Evolutionary conservation across 257 asterid species (phyloP).

Genomic region (Solanum chmielewskii): DNA sequence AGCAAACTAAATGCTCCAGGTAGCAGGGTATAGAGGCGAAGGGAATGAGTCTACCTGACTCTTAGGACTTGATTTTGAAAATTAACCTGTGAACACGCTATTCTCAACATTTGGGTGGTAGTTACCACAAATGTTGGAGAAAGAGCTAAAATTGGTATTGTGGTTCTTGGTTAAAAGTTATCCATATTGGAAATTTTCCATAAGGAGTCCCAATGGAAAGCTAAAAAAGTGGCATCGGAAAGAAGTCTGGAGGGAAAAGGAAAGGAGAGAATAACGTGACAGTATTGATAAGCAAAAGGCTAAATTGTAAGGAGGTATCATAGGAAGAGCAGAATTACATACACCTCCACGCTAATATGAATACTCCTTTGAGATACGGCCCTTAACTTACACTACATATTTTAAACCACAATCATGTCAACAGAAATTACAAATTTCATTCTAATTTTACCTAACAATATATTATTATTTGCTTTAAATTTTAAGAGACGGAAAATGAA

Average conservation of each 20-base stretch:
- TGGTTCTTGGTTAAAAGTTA: not conserved
- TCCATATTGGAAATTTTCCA: not conserved
- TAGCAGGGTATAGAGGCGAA: not conserved
- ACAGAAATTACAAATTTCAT: not conserved
- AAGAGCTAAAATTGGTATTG: not conserved
- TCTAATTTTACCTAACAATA: not conserved
- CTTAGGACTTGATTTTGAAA: not conserved
- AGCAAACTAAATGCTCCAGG: not conserved
- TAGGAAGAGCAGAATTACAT: not conserved
- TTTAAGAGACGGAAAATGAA: not conserved
- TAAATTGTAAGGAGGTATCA: not conserved
- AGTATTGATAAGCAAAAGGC: not conserved
- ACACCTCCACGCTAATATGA: not conserved
- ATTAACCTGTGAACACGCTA: not conserved
- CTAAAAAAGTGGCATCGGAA: not conserved
- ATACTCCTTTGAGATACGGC: not conserved
- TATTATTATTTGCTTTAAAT: not conserved
- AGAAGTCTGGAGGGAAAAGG: not conserved
- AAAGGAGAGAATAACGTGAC: not conserved
- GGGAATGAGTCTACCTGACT: not conserved
- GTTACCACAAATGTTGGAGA: not conserved
- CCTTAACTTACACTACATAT: not conserved
- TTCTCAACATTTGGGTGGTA: not conserved
- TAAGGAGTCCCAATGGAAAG: not conserved
- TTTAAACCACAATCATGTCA: not conserved